Conservation (phyloP, 1,284 basidiomycete species). For the Hemileia vastatrix region DNA sequence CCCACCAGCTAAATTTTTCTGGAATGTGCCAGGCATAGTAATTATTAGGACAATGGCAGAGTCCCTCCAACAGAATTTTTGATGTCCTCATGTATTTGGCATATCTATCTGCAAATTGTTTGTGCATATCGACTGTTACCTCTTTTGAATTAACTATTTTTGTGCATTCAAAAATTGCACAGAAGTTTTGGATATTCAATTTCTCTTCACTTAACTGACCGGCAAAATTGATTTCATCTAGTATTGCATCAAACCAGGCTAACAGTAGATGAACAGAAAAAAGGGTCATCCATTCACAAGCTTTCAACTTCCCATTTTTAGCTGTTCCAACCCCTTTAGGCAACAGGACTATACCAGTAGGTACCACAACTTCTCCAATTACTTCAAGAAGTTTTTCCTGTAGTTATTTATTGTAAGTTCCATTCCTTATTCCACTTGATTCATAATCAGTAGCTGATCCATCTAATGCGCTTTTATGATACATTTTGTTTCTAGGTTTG, state of each 20-base stretch:
- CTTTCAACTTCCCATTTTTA: conserved; percentile 19
- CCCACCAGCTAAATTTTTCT: conserved; percentile 12
- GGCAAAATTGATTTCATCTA: background rate
- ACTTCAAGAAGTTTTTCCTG: too few relatives aligned
- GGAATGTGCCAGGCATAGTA: conserved; percentile 21
- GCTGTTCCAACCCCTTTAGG: conserved; percentile 11
- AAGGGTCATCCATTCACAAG: conserved; percentile 15
- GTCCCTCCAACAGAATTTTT: background rate
- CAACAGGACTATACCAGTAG: conserved; percentile 14
- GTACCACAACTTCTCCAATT: conserved; percentile 6
- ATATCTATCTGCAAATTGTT: background rate
- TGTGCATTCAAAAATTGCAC: conserved; percentile 10
- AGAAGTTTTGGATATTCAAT: conserved; percentile 6
- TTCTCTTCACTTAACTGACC: too few relatives aligned
- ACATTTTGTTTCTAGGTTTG: too few relatives aligned
- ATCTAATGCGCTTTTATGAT: too few relatives aligned
- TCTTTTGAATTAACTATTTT: conserved; percentile 14
- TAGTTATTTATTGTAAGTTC: too few relatives aligned
- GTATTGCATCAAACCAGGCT: conserved; percentile 2
- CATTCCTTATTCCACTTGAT: too few relatives aligned
- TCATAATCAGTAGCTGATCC: too few relatives aligned
- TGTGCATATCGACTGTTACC: conserved; percentile 10
- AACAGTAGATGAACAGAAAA: conserved; percentile 15
- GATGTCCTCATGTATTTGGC: conserved; percentile 4
- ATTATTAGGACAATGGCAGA: conserved; percentile 16